Evolutionary conservation across 495 filamentous ascomycete species (phyloP).

Genomic region (Penicillium cosmopolitanum): DNA sequence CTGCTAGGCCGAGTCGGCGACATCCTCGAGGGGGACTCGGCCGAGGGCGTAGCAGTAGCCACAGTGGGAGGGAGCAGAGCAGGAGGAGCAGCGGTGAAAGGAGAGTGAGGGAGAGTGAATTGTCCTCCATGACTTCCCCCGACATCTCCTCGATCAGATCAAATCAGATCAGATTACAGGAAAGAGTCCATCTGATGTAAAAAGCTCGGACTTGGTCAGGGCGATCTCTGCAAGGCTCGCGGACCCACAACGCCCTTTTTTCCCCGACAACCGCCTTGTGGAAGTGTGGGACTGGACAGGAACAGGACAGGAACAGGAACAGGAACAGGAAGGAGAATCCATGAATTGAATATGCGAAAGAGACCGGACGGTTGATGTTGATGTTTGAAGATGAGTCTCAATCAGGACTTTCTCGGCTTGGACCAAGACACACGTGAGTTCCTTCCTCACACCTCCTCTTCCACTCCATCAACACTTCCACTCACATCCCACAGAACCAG

Average conservation of each 20-base stretch:
- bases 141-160: not conserved
- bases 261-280: not conserved
- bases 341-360: no score
- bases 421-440: slow-evolving; percentile 37
- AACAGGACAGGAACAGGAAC: no score
- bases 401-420: slow-evolving; percentile 36
- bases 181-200: not conserved
- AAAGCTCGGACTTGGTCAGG: not conserved
- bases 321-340: no score
- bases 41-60: not conserved
- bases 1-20: slow-evolving; percentile 38
- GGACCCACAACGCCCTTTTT: not conserved
- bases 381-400: slow-evolving; percentile 27
- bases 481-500: slow-evolving; percentile 44
- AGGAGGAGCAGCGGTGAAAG: not conserved
- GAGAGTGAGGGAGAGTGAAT: not conserved
- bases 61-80: slow-evolving; percentile 9
- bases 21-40: slow-evolving; percentile 33
- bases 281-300: no score
- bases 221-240: not conserved
- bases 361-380: no score
- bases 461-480: not conserved
- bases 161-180: not conserved
- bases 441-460: not conserved
- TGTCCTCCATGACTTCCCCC: not conserved